Conservation (phyloP, 2,329 filamentous ascomycete genomes). For the Verticillium nubilum region DNA sequence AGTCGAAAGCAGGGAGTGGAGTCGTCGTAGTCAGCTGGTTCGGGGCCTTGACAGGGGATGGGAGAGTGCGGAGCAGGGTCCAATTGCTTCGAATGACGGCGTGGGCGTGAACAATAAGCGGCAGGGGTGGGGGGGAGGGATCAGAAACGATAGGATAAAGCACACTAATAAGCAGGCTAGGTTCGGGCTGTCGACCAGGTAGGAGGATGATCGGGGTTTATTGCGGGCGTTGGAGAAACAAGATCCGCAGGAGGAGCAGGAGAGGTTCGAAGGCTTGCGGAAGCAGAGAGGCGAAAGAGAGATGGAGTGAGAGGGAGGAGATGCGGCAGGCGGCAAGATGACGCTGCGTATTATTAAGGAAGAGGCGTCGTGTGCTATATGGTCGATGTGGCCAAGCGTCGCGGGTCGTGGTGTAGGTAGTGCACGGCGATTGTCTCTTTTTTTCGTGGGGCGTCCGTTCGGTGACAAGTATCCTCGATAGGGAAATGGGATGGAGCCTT, state of each 20-base stretch:
- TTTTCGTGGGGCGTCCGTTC: neutral
- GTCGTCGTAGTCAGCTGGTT: constrained; percentile 3
- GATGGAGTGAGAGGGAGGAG: neutral
- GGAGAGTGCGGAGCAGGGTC: constrained; percentile 2
- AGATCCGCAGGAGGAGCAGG: neutral
- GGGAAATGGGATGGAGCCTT: neutral
- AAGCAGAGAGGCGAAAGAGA: neutral
- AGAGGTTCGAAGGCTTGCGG: neutral
- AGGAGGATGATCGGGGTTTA: neutral
- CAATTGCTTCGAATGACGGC: constrained; percentile 2
- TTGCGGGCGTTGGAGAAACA: neutral
- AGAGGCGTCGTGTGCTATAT: neutral
- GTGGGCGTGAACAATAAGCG: neutral
- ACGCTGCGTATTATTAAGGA: neutral
- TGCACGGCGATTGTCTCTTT: neutral
- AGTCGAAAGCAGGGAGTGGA: constrained; percentile 3
- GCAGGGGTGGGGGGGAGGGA: neutral
- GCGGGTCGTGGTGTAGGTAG: neutral
- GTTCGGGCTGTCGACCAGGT: neutral
- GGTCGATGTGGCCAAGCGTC: neutral
- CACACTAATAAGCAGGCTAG: neutral
- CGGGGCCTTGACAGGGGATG: neutral
- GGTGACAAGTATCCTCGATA: neutral
- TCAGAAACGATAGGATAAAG: neutral
- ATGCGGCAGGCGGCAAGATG: neutral